phyloP scores from a whole-genome alignment of 371 early-diverging fungal species.

The Gilbertella persicaria region DNA sequence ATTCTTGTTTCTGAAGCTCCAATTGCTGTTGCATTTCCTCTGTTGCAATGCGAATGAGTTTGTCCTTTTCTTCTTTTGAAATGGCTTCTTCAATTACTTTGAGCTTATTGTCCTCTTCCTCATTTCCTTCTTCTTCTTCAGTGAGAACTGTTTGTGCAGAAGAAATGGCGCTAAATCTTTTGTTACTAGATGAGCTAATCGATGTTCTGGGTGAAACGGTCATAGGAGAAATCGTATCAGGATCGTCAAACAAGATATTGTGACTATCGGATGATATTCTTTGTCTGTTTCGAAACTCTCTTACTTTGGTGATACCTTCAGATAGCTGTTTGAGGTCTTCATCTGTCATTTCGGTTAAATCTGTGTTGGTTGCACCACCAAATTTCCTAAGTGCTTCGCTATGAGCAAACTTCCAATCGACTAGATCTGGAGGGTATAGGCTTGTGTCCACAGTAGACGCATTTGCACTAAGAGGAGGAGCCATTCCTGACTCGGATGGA shows the following conservation, averaged over 20 bases:
- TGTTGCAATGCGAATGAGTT: slow-evolving; percentile 18
- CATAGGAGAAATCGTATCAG: slow-evolving; percentile 7
- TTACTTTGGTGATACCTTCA: slow-evolving; percentile 54
- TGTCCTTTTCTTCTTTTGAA: slow-evolving; percentile 22
- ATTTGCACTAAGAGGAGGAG: background rate
- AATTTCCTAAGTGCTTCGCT: slow-evolving; percentile 62
- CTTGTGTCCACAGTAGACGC: background rate
- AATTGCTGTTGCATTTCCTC: slow-evolving; percentile 54
- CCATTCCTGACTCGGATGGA: slow-evolving; percentile 11
- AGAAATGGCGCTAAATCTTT: slow-evolving; percentile 17
- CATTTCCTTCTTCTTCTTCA: slow-evolving; percentile 10
- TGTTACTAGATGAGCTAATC: slow-evolving; percentile 20
- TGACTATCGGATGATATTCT: slow-evolving; percentile 43
- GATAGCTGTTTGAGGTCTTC: slow-evolving; percentile 57
- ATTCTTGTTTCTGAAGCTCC: slow-evolving; percentile 51
- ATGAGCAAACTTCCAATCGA: slow-evolving; percentile 80
- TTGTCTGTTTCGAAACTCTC: slow-evolving; percentile 43
- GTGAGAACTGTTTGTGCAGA: slow-evolving; percentile 10
- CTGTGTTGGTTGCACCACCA: slow-evolving; percentile 39
- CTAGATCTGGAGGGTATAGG: slow-evolving; percentile 46
- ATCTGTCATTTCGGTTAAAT: slow-evolving; percentile 44
- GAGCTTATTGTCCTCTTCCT: background rate
- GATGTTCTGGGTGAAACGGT: slow-evolving; percentile 26
- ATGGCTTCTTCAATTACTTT: slow-evolving; percentile 1
- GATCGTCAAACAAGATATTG: slow-evolving; percentile 33